Evolutionary conservation across 768 basidiomycete genomes (phyloP), one percentile per base, ranked within the genome.

Genomic region (Agaricus sinodeliciosus): DNA sequence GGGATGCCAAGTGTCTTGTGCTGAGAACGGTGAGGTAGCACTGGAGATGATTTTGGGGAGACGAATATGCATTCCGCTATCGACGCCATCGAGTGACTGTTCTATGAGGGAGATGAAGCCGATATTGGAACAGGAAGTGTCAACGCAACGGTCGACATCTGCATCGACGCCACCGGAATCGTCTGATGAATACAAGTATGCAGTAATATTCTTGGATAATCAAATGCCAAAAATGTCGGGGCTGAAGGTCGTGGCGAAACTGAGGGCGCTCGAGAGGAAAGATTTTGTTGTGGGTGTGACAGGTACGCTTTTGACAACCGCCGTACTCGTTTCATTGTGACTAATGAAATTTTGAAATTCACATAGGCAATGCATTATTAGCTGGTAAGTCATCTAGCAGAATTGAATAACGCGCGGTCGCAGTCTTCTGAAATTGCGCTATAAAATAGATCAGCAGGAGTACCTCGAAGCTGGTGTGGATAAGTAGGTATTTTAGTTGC

Each of bases 271-370:
- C 63, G 84, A 82, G 7, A 73, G 89, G 56, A 69, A 64, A 16
- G 89, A 92, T 60, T 87, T 92, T 61, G 80, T 93, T n/a, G 85
- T 91, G 15, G 87, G 87, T 31, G 84, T 89, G 39, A 89, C 87
- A 48, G 87, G 83, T 81, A 39, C 58, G 73, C 59, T 6, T 26
- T 22, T 51, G 31, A 11, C 31, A 31, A 36, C 48, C 9, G 16
- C 11, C 44, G 16, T 45, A 42, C 18, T 28, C 37, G 40, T 8
- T 35, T 40, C 40, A 12, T 48, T 16, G 36, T 51, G 45, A 55
- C 45, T 48, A 42, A 43, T 8, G 19, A 31, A 18, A 9, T 54
- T 36, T 25, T 43, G 49, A 41, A 50, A 31, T 31, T 11, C 6
- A 11, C 31, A 43, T 55, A 78, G 81, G 80, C 7, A 82, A 83